These are phyloP conservation scores for Buxus sempervirens DNA, from an alignment of 164 flowering plant species.

Conservation along the genomic window DNA sequence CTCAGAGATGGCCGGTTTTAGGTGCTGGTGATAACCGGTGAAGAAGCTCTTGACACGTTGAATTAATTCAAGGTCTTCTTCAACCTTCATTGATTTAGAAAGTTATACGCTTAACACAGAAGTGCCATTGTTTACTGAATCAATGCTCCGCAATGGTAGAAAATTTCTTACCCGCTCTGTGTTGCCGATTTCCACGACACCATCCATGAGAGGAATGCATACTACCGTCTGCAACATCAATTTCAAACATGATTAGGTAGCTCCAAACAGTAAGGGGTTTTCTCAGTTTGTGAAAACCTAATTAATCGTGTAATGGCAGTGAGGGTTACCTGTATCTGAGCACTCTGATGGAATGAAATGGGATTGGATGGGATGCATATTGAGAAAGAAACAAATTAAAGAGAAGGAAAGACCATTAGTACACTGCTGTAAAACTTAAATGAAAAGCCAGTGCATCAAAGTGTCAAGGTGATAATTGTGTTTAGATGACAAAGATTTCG, in stretches of 20 bases:
- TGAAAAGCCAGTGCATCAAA: too few species aligned
- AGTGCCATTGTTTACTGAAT: neutral
- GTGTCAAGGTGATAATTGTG: too few species aligned
- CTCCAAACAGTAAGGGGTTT: too few species aligned
- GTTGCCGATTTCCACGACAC: conserved; percentile 81
- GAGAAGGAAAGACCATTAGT: too few species aligned
- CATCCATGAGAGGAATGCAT: conserved; percentile 81
- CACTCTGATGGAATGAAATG: conserved; percentile 47
- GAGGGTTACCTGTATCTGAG: conserved; percentile 58
- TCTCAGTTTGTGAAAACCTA: neutral
- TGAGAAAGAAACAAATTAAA: neutral
- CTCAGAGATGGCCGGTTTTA: conserved; percentile 88
- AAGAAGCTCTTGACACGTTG: conserved; percentile 66
- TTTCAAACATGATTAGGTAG: neutral
- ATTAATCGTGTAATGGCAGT: neutral
- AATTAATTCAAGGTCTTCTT: conserved; percentile 57
- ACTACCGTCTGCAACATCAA: conserved; percentile 62
- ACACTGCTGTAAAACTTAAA: too few species aligned
- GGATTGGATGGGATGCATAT: neutral
- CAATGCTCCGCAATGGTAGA: too few species aligned
- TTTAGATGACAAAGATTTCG: too few species aligned
- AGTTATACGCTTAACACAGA: too few species aligned
- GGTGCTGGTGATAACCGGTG: conserved; percentile 39
- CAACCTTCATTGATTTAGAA: conserved; percentile 41
- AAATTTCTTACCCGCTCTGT: conserved; percentile 53